phyloP scores from a whole-genome alignment of 208 protist genomes.

The Acanthamoeba castellanii region DNA sequence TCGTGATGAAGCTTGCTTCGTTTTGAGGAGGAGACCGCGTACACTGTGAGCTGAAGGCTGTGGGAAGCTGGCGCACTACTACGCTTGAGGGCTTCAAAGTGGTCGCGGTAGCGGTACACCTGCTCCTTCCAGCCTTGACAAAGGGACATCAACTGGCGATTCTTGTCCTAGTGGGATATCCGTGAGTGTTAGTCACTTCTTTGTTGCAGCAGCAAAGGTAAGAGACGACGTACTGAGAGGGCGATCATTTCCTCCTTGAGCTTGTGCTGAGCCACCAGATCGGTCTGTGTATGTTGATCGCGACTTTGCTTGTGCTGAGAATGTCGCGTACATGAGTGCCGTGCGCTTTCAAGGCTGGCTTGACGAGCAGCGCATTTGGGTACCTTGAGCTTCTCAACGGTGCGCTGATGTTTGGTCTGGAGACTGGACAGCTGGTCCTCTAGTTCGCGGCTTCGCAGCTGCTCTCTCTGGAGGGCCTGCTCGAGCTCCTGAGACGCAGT shows the following conservation, averaged over 20 bases:
- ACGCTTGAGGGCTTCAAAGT: not conserved
- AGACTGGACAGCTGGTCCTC: not conserved
- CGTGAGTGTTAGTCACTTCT: not conserved
- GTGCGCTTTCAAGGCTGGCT: not conserved
- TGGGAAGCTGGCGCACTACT: no score
- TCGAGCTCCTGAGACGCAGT: not conserved
- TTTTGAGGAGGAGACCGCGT: no score
- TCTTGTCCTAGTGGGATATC: not conserved
- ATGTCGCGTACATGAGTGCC: not conserved
- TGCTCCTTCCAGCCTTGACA: constrained; percentile 48
- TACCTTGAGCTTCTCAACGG: not conserved
- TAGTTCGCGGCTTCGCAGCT: not conserved
- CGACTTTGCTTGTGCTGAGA: not conserved
- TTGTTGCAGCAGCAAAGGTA: not conserved
- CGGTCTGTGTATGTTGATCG: not conserved
- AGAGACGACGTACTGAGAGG: not conserved
- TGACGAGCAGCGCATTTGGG: not conserved
- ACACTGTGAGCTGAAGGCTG: no score
- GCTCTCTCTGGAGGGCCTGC: not conserved
- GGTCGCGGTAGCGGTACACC: not conserved
- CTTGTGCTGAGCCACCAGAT: not conserved
- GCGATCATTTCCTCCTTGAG: not conserved
- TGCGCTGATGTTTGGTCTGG: not conserved
- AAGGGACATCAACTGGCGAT: not conserved
- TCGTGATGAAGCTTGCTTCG: no score